Conservation (phyloP, 257 asterid species). For the Nyctanthes arbortristis region DNA sequence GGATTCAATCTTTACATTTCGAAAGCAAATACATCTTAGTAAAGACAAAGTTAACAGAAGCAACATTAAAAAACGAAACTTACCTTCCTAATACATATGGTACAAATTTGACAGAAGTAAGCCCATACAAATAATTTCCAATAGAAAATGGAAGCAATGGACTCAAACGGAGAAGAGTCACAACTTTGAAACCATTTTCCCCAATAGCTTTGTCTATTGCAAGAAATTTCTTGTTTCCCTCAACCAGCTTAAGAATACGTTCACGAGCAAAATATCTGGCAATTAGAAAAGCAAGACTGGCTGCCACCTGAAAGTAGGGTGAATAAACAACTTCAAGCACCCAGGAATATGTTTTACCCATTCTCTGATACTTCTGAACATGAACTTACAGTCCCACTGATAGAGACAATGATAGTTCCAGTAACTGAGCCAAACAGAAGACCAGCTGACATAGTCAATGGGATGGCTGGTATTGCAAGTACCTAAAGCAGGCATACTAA, state of each 20-base stretch:
- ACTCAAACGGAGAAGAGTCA: conserved; percentile 96
- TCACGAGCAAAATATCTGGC: conserved; percentile 99
- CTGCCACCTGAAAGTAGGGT: conserved; percentile 70
- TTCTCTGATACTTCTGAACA: conserved; percentile 8
- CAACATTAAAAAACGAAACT: conserved; percentile 22
- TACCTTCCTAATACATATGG: conserved; percentile 95
- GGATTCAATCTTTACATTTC: conserved; percentile 1
- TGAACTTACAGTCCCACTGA: conserved; percentile 84
- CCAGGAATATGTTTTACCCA: conserved; percentile 8
- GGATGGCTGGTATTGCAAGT: conserved; percentile 94
- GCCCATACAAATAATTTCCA: conserved; percentile 93
- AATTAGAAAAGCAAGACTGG: conserved; percentile 83
- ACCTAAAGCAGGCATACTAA: conserved; percentile 45
- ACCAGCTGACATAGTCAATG: conserved; percentile 97
- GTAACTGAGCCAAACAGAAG: conserved; percentile 82
- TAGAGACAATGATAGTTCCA: conserved; percentile 86
- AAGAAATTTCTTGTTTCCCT: conserved; percentile 90
- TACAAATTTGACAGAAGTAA: conserved; percentile 85
- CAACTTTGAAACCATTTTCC: conserved; percentile 91
- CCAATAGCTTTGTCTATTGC: conserved; percentile 98
- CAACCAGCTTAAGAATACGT: conserved; percentile 91
- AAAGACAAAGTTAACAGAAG: conserved; percentile 7
- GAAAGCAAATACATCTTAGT: neutral
- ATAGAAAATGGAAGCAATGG: conserved; percentile 97
- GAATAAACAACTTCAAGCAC: conserved; percentile 21